Evolutionary conservation across 768 basidiomycete species (phyloP).

Genomic region (Phaffia tasmanica): DNA sequence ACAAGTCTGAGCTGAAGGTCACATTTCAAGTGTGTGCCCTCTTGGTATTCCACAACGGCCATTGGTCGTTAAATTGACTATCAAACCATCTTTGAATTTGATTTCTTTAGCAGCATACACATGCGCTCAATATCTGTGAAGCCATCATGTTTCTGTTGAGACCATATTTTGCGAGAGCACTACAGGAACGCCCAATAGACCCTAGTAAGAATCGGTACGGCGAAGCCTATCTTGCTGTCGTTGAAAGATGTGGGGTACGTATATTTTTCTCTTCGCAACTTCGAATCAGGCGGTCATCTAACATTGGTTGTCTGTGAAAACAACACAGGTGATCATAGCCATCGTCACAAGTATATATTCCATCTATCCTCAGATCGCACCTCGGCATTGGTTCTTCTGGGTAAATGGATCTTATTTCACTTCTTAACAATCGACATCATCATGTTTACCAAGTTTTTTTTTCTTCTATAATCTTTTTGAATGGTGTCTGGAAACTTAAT

Average conservation of each 20-base stretch:
- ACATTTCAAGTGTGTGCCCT: constrained; percentile 10
- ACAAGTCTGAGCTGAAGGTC: constrained; percentile 8
- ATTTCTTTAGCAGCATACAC: constrained; percentile 17
- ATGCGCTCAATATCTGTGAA: constrained; percentile 17
- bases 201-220: constrained; percentile 20
- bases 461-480: too few relatives aligned
- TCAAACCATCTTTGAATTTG: not conserved
- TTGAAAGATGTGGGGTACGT: constrained; percentile 20
- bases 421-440: not conserved
- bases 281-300: not conserved
- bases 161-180: constrained; percentile 20
- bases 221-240: constrained; percentile 20
- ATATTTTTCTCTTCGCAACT: not conserved
- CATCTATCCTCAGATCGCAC: constrained; percentile 2
- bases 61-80: too few relatives aligned
- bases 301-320: not conserved
- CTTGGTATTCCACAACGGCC: too few relatives aligned
- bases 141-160: constrained; percentile 16
- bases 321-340: constrained; percentile 16
- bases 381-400: constrained; percentile 25
- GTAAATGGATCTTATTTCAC: not conserved
- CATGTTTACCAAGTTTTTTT: not conserved
- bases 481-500: not conserved
- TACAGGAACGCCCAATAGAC: constrained; percentile 17
- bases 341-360: constrained; percentile 12